phyloP scores from a whole-genome alignment of 2,329 filamentous ascomycete species.

The Alternaria arborescens region DNA sequence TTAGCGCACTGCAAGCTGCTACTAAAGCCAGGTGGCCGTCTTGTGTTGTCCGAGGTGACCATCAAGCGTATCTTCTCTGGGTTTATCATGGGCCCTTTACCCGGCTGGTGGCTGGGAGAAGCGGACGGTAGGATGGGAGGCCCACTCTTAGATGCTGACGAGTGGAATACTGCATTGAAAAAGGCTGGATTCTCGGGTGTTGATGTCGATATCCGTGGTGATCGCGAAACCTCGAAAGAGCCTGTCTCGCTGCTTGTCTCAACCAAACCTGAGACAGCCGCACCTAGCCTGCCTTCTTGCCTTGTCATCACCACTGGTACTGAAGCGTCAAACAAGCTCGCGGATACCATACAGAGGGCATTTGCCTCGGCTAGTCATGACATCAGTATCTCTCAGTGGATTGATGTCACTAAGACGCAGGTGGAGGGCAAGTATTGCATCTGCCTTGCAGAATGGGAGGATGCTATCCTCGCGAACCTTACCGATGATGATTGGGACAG shows the following conservation, averaged over 20 bases:
- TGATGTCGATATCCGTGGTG: slow-evolving; percentile 14
- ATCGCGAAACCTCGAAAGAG: slow-evolving; percentile 11
- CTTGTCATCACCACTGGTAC: slow-evolving; percentile 6
- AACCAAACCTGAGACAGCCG: slow-evolving; percentile 6
- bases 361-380: slow-evolving; percentile 8
- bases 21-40: slow-evolving; percentile 8
- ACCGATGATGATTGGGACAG: slow-evolving; percentile 12
- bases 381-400: slow-evolving; percentile 1
- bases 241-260: slow-evolving; percentile 15
- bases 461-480: slow-evolving; percentile 5
- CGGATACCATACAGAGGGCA: not conserved
- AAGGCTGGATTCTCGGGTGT: slow-evolving; percentile 13
- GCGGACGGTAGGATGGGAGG: slow-evolving; percentile 8
- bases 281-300: not conserved
- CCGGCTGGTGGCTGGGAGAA: not conserved
- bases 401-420: not conserved
- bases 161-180: slow-evolving; percentile 12
- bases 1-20: slow-evolving; percentile 9
- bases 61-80: slow-evolving; percentile 17
- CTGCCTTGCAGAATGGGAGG: slow-evolving; percentile 13
- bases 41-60: slow-evolving; percentile 14
- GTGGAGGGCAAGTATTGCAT: slow-evolving; percentile 12
- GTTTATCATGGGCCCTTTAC: slow-evolving; percentile 6
- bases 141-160: slow-evolving; percentile 9
- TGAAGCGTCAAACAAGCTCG: slow-evolving; percentile 1